Conservation (phyloP, 2,329 filamentous ascomycete species). For the Aureobasidium sp. region DNA sequence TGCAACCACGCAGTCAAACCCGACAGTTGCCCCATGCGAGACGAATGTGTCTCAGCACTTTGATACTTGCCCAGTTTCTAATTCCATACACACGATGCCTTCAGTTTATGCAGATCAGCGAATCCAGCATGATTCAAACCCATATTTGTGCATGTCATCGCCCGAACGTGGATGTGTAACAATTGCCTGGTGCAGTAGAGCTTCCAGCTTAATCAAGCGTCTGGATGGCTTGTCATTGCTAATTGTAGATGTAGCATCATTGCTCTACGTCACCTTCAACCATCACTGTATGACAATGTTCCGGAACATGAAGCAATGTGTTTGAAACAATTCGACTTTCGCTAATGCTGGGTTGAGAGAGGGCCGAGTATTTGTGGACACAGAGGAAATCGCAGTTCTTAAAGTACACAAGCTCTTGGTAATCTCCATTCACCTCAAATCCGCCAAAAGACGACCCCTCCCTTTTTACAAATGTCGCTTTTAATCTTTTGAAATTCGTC, state of each 20-base stretch:
- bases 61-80: not conserved
- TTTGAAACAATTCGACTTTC: not conserved
- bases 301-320: not conserved
- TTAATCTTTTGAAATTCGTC: constrained; percentile 9
- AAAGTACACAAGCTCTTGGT: constrained; percentile 12
- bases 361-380: constrained; percentile 4
- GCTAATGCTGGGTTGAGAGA: not conserved
- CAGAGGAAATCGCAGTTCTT: constrained; percentile 13
- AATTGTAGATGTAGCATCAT: not conserved
- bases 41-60: not conserved
- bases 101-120: not conserved
- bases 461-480: constrained; percentile 13
- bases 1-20: not conserved
- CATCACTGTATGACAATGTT: not conserved
- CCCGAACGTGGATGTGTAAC: not conserved
- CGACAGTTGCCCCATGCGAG: not conserved
- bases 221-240: not conserved
- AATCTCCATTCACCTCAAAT: constrained; percentile 8
- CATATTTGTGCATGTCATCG: not conserved
- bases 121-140: not conserved
- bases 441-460: constrained; percentile 12
- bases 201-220: not conserved
- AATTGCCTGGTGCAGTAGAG: not conserved
- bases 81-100: not conserved
- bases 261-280: not conserved